These are phyloP conservation scores for Cephalotrichum gorgonifer DNA, from an alignment of 2,329 filamentous ascomycete species.

Conservation along the genomic window DNA sequence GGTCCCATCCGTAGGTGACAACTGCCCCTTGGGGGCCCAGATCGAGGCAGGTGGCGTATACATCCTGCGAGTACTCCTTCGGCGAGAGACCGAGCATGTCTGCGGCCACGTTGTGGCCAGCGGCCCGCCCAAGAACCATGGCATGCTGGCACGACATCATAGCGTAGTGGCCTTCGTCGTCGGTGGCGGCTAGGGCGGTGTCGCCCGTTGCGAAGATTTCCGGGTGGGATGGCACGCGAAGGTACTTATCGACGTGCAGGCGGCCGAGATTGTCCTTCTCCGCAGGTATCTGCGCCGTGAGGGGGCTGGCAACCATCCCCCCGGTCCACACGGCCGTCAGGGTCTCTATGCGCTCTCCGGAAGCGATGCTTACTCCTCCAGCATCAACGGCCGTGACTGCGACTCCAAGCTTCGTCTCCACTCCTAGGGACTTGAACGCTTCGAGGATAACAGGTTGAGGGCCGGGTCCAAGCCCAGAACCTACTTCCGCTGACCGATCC, in stretches of 20 bases:
- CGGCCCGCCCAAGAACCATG: conserved; percentile 19
- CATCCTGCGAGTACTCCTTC: conserved; percentile 17
- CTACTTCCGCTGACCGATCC: conserved; percentile 16
- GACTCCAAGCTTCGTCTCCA: conserved; percentile 19
- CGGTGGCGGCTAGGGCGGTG: conserved; percentile 15
- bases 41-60: conserved; percentile 23
- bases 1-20: conserved; percentile 19
- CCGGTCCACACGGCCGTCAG: conserved; percentile 26
- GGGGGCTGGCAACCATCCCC: conserved; percentile 18
- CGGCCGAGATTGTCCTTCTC: conserved; percentile 17
- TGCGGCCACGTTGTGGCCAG: conserved; percentile 22
- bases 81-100: conserved; percentile 17
- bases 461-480: conserved; percentile 19
- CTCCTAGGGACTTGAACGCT: conserved; percentile 16
- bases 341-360: conserved; percentile 21
- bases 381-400: conserved; percentile 15
- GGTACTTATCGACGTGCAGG: conserved; percentile 17
- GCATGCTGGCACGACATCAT: conserved; percentile 30
- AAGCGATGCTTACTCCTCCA: conserved; percentile 13
- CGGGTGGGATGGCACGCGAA: conserved; percentile 13
- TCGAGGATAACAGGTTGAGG: conserved; percentile 20
- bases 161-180: conserved; percentile 15
- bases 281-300: conserved; percentile 21
- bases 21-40: conserved; percentile 20
- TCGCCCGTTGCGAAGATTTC: conserved; percentile 23